phyloP scores from a whole-genome alignment of 2,329 filamentous ascomycete genomes.

The Fusarium fracticaudum region DNA sequence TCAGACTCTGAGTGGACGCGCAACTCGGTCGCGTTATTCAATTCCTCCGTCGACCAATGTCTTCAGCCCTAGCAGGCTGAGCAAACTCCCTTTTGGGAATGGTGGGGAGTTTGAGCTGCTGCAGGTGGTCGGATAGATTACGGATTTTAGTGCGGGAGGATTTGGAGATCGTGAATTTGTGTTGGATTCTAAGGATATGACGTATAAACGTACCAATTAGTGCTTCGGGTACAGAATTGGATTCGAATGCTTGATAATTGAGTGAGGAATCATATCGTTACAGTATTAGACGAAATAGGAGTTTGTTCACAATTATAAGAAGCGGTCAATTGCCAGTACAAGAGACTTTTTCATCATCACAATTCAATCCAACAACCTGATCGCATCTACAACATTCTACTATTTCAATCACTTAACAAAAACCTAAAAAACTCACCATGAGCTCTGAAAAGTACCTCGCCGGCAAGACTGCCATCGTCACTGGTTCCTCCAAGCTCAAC shows the following conservation, averaged over 20 bases:
- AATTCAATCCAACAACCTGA: not conserved
- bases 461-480: conserved; percentile 41
- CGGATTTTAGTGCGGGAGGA: not conserved
- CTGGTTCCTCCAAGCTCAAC: conserved; percentile 25
- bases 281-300: not conserved
- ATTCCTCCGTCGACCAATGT: not conserved
- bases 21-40: not conserved
- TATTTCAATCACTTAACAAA: not conserved
- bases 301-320: not conserved
- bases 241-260: not conserved
- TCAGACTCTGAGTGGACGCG: not conserved
- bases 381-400: not conserved
- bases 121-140: not conserved
- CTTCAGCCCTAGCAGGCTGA: not conserved
- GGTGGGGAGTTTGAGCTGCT: not conserved
- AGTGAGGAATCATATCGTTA: not conserved
- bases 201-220: not conserved
- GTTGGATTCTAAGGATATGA: not conserved
- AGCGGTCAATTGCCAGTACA: not conserved
- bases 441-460: conserved; percentile 35
- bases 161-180: not conserved
- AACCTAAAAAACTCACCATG: not conserved
- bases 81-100: not conserved
- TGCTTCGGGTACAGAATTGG: not conserved
- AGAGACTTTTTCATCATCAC: not conserved